Percentiles rank a stretch among this genome's conserved stretches.
phyloP scores from a whole-genome alignment of 2,329 filamentous ascomycete species.

The Pestalotiopsis sp. region DNA sequence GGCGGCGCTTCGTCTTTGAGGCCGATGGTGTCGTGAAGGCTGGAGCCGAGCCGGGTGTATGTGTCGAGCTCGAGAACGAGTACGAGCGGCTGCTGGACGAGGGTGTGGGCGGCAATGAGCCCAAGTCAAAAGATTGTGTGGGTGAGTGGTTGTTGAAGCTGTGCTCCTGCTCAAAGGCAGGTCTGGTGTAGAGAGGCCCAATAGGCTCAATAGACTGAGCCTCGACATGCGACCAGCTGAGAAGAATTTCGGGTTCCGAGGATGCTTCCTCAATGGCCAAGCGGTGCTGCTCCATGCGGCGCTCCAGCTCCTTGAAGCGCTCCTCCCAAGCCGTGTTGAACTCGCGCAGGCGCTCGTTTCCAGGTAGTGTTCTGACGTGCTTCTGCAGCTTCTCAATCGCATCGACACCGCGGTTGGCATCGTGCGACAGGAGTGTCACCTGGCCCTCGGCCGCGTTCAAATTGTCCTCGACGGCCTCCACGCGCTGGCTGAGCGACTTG shows the following conservation, averaged over 20 bases:
- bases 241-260: constrained; percentile 16
- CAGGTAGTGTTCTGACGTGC: constrained; percentile 27
- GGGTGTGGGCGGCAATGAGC: constrained; percentile 21
- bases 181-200: constrained; percentile 21
- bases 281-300: constrained; percentile 23
- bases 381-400: constrained; percentile 27
- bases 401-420: constrained; percentile 24
- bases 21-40: constrained; percentile 17
- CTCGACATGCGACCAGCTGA: constrained; percentile 27
- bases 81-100: constrained; percentile 24
- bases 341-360: constrained; percentile 24
- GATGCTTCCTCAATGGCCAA: constrained; percentile 22
- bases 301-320: constrained; percentile 25
- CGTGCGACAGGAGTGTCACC: constrained; percentile 27
- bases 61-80: constrained; percentile 23
- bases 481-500: constrained; percentile 26
- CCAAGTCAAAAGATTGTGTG: constrained; percentile 16
- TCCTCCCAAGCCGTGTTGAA: constrained; percentile 25
- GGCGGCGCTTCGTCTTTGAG: constrained; percentile 19
- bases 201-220: constrained; percentile 26
- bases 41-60: constrained; percentile 17
- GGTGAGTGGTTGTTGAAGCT: constrained; percentile 9
- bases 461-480: constrained; percentile 28
- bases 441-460: constrained; percentile 24
- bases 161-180: not conserved